Evolutionary conservation across 2,329 filamentous ascomycete genomes (phyloP).

Genomic region (Neopestalotiopsis clavispora): DNA sequence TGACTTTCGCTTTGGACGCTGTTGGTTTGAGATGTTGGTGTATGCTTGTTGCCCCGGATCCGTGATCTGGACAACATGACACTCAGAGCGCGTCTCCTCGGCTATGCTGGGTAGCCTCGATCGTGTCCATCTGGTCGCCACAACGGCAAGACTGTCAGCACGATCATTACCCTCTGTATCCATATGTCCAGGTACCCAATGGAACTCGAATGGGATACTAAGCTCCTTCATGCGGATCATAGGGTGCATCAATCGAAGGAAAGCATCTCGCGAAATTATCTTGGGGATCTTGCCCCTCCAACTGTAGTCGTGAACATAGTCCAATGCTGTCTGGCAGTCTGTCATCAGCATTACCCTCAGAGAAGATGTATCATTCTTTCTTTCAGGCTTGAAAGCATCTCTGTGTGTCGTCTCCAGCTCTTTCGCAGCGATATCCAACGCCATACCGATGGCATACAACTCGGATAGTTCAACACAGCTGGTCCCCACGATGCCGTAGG

Average conservation of each 20-base stretch:
- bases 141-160: neutral
- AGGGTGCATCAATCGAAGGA: neutral
- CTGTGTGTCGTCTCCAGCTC: neutral
- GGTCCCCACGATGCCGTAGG: neutral
- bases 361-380: neutral
- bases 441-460: neutral
- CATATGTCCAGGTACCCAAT: slow-evolving; percentile 11
- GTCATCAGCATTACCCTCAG: neutral
- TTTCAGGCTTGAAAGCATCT: no score
- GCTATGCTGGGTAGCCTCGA: neutral
- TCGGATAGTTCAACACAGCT: neutral
- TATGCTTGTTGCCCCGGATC: no score
- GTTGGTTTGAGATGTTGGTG: no score
- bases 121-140: neutral
- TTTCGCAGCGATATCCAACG: neutral
- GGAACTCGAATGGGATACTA: neutral
- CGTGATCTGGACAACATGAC: neutral
- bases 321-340: neutral
- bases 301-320: neutral
- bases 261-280: neutral
- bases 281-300: neutral
- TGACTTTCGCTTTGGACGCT: neutral
- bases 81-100: neutral
- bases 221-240: neutral
- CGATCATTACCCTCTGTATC: neutral